Evolutionary conservation across 345 rosid genomes (phyloP).

Genomic region (Salix purpurea): DNA sequence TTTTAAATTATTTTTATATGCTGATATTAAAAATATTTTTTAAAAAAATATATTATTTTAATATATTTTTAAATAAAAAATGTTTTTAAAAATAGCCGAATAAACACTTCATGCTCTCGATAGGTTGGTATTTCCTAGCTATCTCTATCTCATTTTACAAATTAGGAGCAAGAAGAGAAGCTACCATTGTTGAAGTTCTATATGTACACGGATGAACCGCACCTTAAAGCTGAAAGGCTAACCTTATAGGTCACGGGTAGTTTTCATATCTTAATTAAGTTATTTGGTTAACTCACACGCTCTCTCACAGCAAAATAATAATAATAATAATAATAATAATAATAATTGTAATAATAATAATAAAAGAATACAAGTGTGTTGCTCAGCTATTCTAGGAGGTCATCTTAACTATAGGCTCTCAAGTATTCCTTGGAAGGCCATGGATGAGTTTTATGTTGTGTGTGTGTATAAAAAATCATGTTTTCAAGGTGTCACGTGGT

Average conservation of each 20-base stretch:
- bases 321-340: too few species aligned
- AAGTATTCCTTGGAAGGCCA: neutral
- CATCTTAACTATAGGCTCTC: neutral
- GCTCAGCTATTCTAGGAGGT: neutral
- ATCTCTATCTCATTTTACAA: neutral
- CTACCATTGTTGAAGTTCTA: neutral
- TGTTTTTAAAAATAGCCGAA: fast-evolving
- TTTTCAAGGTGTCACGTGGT: fast-evolving
- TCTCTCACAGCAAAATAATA: neutral
- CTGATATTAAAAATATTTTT: too few species aligned
- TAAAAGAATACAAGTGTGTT: neutral
- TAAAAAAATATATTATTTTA: too few species aligned
- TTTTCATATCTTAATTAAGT: neutral
- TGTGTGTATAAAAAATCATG: neutral
- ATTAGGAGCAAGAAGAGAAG: neutral
- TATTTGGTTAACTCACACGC: neutral
- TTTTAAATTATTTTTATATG: too few species aligned
- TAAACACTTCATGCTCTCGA: neutral
- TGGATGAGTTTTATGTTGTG: neutral
- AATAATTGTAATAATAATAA: too few species aligned
- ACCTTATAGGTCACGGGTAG: neutral
- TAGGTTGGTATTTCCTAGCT: neutral
- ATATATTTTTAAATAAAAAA: too few species aligned
- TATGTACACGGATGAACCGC: neutral
- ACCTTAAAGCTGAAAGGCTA: neutral